Conservation (phyloP, 2,329 filamentous ascomycete genomes). For the Penicillium sp. region DNA sequence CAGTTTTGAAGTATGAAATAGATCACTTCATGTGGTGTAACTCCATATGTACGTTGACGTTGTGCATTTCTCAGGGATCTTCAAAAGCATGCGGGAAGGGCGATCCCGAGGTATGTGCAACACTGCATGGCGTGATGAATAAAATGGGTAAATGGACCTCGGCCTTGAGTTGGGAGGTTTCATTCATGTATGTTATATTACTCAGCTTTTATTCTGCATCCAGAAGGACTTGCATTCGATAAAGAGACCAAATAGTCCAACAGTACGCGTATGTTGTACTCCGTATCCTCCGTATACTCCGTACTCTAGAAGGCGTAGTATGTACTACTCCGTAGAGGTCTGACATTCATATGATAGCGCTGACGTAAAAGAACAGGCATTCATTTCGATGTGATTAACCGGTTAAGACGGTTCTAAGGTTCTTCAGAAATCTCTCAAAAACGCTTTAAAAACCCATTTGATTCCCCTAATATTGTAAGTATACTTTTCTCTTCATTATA, state of each 20-base stretch:
- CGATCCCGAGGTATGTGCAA: slow-evolving; percentile 19
- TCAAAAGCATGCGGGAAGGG: slow-evolving; percentile 10
- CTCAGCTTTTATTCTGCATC: background rate
- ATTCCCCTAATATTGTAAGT: too few species aligned
- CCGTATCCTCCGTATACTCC: background rate
- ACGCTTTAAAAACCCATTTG: background rate
- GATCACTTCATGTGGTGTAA: background rate
- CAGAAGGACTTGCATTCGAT: background rate
- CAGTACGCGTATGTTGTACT: background rate
- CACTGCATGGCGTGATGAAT: slow-evolving; percentile 17
- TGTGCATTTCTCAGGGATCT: slow-evolving; percentile 16
- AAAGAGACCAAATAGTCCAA: background rate
- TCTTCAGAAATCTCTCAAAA: background rate
- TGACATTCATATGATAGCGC: slow-evolving; percentile 16
- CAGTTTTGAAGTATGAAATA: background rate
- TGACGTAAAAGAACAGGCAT: slow-evolving; percentile 21
- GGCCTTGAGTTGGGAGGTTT: background rate
- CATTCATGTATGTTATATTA: background rate
- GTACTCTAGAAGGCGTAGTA: background rate
- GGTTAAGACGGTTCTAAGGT: background rate
- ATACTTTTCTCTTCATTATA: background rate
- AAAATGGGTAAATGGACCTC: slow-evolving; percentile 12
- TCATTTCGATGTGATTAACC: background rate
- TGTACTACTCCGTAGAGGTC: background rate
- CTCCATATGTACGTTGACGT: slow-evolving; percentile 7